These are phyloP conservation scores for Cyclostephanos tholiformis DNA, from an alignment of 108 stramenopile genomes.

Conservation along the genomic window DNA sequence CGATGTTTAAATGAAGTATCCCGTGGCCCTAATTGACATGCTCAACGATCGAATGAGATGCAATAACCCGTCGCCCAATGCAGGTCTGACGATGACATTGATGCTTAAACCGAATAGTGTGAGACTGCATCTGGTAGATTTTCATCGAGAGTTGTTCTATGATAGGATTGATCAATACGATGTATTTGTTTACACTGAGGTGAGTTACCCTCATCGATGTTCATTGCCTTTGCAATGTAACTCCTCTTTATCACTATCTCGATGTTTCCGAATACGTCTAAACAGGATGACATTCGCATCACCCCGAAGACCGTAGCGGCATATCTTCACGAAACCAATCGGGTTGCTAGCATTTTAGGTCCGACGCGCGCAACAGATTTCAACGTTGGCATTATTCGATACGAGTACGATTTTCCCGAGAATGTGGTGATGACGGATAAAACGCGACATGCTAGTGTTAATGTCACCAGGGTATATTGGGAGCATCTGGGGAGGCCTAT, in stretches of 20 bases:
- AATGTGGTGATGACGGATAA: slow-evolving; percentile 86
- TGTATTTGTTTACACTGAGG: slow-evolving; percentile 83
- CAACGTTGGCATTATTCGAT: slow-evolving; percentile 87
- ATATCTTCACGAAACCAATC: slow-evolving; percentile 75
- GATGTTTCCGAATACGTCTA: not conserved
- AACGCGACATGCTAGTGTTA: slow-evolving; percentile 81
- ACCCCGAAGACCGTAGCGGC: slow-evolving; percentile 77
- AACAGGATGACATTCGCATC: slow-evolving; percentile 80
- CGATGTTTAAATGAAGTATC: slow-evolving; percentile 25
- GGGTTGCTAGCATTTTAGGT: slow-evolving; percentile 58
- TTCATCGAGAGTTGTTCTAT: slow-evolving; percentile 80
- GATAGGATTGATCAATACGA: slow-evolving; percentile 77
- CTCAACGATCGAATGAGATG: slow-evolving; percentile 73
- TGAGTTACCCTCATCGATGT: not conserved
- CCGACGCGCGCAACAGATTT: slow-evolving; percentile 52
- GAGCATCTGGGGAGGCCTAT: slow-evolving; percentile 67
- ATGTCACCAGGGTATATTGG: slow-evolving; percentile 88
- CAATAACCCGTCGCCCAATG: slow-evolving; percentile 49
- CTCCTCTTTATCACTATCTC: not conserved
- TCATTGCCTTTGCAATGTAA: not conserved
- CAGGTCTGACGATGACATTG: slow-evolving; percentile 62
- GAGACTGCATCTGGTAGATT: slow-evolving; percentile 81
- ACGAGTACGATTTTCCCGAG: slow-evolving; percentile 87
- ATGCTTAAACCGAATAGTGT: slow-evolving; percentile 57
- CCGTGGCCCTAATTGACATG: slow-evolving; percentile 68